Base-by-base conservation (phyloP, 73 alveolate genomes). In the Breviolum minutum region DNA sequence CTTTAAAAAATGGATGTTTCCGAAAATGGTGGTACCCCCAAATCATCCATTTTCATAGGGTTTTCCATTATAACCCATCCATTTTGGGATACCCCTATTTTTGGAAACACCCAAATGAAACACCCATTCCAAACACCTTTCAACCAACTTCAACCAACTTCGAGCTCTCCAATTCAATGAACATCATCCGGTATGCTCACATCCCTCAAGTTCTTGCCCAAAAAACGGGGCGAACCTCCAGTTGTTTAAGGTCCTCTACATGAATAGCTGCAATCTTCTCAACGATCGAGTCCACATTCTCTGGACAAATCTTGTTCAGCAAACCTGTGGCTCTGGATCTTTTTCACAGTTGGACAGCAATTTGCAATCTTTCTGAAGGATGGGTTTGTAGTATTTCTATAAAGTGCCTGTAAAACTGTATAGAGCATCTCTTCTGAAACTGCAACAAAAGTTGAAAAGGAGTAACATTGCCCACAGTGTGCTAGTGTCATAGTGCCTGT, bases 231-330 rank as follows among this genome's bases (percentile, higher is more conserved):
- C 86, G 40, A 30, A n/a, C 96, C 96, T 90, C 96, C 87, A 90
- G 32, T 24, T 90, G 87, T 76, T 69, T 69, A 87, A 90, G 32
- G 87, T 90, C 96, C 32, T 40, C 61, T 22, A 93, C 98, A 83
- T 93, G 11, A 69, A 93, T 93, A 27, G 89, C 82, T 24, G 98
- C 98, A n/a, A 93, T 76, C 98, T 93, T 93, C 92, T 93, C 98
- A 54, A 93, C 30, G 91, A 93, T 93, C 69, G 98, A 76, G 69
- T 66, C 92, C 63, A 93, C 98, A 70, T 93, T 93, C 82, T 93
- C 98, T 29, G 98, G 98, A 68, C 98, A 93, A 63, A 93, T 93
- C 91, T 93, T 93, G 98, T 93, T 93, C 70, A 93, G 92, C 92
- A 93, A n/a, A 30, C 98, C 96, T 90, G 92, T 77, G 54, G 54